A percentile compares a stretch with the other conserved stretches of the same genome.
phyloP scores from a whole-genome alignment of 805 yeast species.

The Pichia ethanolica region DNA sequence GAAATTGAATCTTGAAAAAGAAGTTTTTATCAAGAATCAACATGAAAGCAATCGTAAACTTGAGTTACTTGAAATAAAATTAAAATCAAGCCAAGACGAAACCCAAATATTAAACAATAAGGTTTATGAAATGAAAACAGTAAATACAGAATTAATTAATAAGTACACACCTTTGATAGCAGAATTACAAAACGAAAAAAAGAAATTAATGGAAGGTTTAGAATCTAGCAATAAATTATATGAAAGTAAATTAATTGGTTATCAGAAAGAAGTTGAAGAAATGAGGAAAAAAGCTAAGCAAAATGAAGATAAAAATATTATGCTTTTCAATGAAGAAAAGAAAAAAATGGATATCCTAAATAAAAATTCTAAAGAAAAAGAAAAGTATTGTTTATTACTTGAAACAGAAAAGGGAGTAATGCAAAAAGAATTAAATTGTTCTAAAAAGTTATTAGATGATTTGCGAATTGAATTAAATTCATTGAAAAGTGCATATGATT shows the following conservation, averaged over 20 bases:
- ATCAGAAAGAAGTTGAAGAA: neutral
- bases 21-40: too few relatives aligned
- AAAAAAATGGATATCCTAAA: neutral
- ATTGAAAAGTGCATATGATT: too few relatives aligned
- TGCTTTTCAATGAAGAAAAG: slow-evolving; percentile 1
- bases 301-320: slow-evolving; percentile 1
- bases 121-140: slow-evolving; percentile 27
- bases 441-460: too few relatives aligned
- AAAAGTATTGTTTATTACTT: too few relatives aligned
- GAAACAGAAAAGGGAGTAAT: too few relatives aligned
- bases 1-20: too few relatives aligned
- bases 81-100: neutral
- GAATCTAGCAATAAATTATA: too few relatives aligned
- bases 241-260: neutral
- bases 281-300: neutral
- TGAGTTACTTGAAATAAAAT: neutral
- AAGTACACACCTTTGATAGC: slow-evolving; percentile 6
- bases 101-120: neutral
- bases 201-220: neutral
- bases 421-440: too few relatives aligned
- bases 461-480: too few relatives aligned
- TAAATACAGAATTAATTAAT: slow-evolving; percentile 27
- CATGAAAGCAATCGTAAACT: too few relatives aligned
- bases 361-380: neutral
- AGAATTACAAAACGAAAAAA: too few relatives aligned